Base-by-base conservation (phyloP, 2,329 filamentous ascomycete species). In the Verticillium alfalfae region DNA sequence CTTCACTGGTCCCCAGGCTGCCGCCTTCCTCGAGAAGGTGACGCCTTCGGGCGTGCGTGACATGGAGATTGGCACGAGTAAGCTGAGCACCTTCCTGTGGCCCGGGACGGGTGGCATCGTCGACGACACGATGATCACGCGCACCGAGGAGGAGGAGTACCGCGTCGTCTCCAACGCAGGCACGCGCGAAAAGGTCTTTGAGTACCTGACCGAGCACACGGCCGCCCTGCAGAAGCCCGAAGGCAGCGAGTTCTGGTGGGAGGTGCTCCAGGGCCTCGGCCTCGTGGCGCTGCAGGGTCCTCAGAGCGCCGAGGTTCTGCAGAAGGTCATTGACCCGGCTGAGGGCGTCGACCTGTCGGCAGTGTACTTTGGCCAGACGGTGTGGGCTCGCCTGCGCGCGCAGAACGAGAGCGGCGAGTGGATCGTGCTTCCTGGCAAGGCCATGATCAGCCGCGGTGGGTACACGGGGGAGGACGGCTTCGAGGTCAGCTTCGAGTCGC, bases 401-500 rank as follows among this genome's bases (percentile, higher is more conserved):
- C 76, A 81, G 41, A 84, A 83, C 55, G 77, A 77, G 64, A 77
- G 77, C 64, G 76, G 76, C 26, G 67, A 71, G 61, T 62, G 72
- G 68, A 81, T 64, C 69, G 81, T 64, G 75, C 81, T 66, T 72
- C 70, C 95, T 57, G 63, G 65, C 66, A 71, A 73, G 67, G 72
- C 79, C 22, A 71, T 97, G 58, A 88, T 97, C 71, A 93, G 88
- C 72, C 87, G 95, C 64, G 95, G 90, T 56, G 95, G 95, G 5
- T 99, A 99, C 80, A 99, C 95, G 0, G 95, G 95, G 63, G 95
- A 99, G 79, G 95, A 99, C 75, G 95, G 95, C 52, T 99, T 99
- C 77, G 95, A 99, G 79, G 92, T 99, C 70, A 95, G 91, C 49
- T 90, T 97, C 69, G 61, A 60, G 57, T 60, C 63, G 26, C 59